phyloP scores from a whole-genome alignment of 176 grass and related monocot species.

The Metroxylon sagu region DNA sequence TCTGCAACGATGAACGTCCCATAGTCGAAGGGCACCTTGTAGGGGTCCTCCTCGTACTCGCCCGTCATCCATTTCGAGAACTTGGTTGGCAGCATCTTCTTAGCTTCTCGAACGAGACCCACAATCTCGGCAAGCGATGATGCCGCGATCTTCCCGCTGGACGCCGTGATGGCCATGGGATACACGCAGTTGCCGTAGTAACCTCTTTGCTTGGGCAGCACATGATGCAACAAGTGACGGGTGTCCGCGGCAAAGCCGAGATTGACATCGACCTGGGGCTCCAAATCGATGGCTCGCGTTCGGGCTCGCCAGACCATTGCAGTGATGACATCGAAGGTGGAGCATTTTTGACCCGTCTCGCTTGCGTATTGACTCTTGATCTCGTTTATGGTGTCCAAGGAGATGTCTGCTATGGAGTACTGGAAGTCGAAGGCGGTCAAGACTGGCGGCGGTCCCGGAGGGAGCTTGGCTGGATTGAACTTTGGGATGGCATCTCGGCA shows the following conservation, averaged over 20 bases:
- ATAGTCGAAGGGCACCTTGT: conserved; percentile 69
- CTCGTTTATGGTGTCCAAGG: conserved; percentile 27
- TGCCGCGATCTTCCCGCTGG: conserved; percentile 19
- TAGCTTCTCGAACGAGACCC: conserved; percentile 56
- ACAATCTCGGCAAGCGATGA: conserved; percentile 45
- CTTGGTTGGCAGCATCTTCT: conserved; percentile 41
- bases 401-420: not conserved
- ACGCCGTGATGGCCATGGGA: conserved; percentile 39
- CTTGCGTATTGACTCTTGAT: conserved; percentile 41
- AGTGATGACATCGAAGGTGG: conserved; percentile 70
- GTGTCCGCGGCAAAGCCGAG: conserved; percentile 76
- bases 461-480: conserved; percentile 5
- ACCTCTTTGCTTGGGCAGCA: conserved; percentile 48
- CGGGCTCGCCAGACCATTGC: conserved; percentile 62
- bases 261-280: conserved; percentile 39
- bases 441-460: not conserved
- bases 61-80: conserved; percentile 68
- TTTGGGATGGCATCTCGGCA: conserved; percentile 6
- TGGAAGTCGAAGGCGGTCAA: not conserved
- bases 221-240: conserved; percentile 46
- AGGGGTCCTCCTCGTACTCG: conserved; percentile 37
- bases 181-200: conserved; percentile 86
- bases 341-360: conserved; percentile 45
- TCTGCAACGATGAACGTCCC: conserved; percentile 65
- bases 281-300: conserved; percentile 29